These are phyloP conservation scores for Aspergillus heteromorphus DNA, from an alignment of 495 filamentous ascomycete genomes.

Conservation along the genomic window DNA sequence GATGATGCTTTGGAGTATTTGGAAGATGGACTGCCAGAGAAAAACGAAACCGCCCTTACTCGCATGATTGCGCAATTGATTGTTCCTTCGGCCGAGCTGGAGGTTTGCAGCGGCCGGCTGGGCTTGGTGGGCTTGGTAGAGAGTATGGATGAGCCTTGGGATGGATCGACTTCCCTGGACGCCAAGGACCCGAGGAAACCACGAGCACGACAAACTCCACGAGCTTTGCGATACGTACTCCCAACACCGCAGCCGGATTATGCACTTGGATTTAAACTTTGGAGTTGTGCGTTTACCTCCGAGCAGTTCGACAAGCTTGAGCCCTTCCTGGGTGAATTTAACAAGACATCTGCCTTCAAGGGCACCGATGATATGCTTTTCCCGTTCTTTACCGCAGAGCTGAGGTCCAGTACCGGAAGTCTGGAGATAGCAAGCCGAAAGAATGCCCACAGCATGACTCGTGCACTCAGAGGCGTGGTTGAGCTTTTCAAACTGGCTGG, in stretches of 20 bases:
- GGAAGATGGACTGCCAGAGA: no score
- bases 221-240: no score
- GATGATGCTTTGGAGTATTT: background rate
- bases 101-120: background rate
- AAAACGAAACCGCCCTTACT: background rate
- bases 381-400: slow-evolving; percentile 33
- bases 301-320: background rate
- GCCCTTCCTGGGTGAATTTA: background rate
- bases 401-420: slow-evolving; percentile 30
- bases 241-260: background rate
- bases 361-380: slow-evolving; percentile 26
- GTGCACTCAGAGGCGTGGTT: slow-evolving; percentile 24
- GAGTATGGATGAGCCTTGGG: background rate
- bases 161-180: background rate
- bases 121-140: background rate
- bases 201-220: background rate
- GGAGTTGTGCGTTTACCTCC: background rate
- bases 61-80: background rate
- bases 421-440: slow-evolving; percentile 32
- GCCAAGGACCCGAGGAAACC: background rate
- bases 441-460: slow-evolving; percentile 31
- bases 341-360: background rate
- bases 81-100: background rate
- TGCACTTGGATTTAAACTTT: background rate
- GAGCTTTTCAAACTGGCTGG: slow-evolving; percentile 17